A percentile compares a stretch with the other conserved stretches of the same genome.
phyloP scores from a whole-genome alignment of 345 rosid genomes.

The Eutrema japonicum region DNA sequence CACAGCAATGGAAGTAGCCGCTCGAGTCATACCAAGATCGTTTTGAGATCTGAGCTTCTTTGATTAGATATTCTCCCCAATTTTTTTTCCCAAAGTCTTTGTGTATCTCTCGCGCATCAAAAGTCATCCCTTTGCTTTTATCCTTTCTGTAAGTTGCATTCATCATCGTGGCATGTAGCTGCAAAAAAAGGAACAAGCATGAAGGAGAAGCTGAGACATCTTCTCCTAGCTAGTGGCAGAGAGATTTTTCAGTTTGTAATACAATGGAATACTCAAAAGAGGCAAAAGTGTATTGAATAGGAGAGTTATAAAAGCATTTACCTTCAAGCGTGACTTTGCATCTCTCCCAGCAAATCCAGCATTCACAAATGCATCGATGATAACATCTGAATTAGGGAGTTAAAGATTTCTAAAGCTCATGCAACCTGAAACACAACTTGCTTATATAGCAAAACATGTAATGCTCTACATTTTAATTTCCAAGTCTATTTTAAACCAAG shows the following conservation, averaged over 20 bases:
- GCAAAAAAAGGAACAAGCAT: constrained; percentile 36
- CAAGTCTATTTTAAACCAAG: not conserved
- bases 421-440: not conserved
- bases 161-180: constrained; percentile 92
- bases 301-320: constrained; percentile 26
- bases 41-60: constrained; percentile 92
- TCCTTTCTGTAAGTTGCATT: constrained; percentile 59
- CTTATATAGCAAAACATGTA: not conserved
- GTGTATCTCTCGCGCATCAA: constrained; percentile 71
- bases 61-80: constrained; percentile 81
- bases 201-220: not conserved
- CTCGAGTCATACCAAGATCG: constrained; percentile 58
- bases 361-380: constrained; percentile 69
- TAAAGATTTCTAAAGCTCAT: constrained; percentile 42
- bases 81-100: constrained; percentile 61
- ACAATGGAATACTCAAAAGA: not conserved
- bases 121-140: constrained; percentile 44
- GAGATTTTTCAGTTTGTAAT: not conserved
- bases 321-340: constrained; percentile 70
- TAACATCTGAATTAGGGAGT: constrained; percentile 61
- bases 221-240: not conserved
- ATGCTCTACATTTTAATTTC: not conserved
- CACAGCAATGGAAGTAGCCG: constrained; percentile 80
- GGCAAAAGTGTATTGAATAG: not conserved
- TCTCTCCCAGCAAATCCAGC: constrained; percentile 87